A percentile compares a stretch with the other conserved stretches of the same genome.
Evolutionary conservation across 805 yeast species (phyloP).

Genomic region (Candida khao-thaluensis): DNA sequence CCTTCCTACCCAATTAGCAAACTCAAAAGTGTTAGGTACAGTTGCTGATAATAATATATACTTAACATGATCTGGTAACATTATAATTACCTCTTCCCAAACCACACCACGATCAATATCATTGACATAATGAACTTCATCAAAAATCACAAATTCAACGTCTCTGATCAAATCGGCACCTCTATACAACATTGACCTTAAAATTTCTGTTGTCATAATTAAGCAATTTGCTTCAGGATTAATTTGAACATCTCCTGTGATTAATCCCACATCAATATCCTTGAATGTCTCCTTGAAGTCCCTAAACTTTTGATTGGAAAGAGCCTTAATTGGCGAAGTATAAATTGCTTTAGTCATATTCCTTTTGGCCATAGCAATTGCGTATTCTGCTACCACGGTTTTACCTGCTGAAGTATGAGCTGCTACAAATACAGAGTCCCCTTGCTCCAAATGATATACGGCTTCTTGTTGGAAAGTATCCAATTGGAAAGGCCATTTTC

Average conservation of each 20-base stretch:
- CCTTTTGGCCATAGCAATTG: conserved; percentile 93
- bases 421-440: conserved; percentile 97
- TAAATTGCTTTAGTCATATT: conserved; percentile 97
- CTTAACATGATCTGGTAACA: conserved; percentile 93
- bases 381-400: conserved; percentile 97
- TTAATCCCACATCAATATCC: conserved; percentile 85
- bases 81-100: conserved; percentile 97
- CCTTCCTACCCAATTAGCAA: conserved; percentile 98
- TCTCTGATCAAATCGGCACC: conserved; percentile 98
- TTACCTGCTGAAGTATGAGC: conserved; percentile 99
- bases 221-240: conserved; percentile 98
- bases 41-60: conserved; percentile 94
- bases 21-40: conserved; percentile 90
- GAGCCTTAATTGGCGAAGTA: conserved; percentile 92
- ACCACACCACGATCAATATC: conserved; percentile 98
- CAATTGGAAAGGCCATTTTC: conserved; percentile 91
- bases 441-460: conserved; percentile 91
- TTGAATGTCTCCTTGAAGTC: conserved; percentile 80
- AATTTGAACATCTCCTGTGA: conserved; percentile 97
- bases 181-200: conserved; percentile 92
- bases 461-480: conserved; percentile 98
- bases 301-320: conserved; percentile 86
- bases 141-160: conserved; percentile 98
- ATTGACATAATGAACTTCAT: conserved; percentile 98
- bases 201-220: conserved; percentile 98